Evolutionary conservation across 495 filamentous ascomycete genomes (phyloP).

Genomic region (Aspergillus ostianus): DNA sequence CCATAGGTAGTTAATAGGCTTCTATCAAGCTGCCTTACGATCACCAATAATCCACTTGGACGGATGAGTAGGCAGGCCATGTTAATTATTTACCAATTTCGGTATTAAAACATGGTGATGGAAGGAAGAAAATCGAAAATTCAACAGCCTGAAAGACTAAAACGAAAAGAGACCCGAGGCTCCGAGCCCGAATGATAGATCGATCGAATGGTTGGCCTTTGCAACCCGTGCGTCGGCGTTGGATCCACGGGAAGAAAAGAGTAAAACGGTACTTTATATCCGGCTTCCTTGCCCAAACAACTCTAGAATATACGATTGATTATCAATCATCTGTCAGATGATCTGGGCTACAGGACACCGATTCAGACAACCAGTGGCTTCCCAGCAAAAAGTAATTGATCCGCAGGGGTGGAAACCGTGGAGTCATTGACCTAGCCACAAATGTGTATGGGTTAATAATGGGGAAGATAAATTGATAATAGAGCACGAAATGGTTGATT

Average conservation of each 20-base stretch:
- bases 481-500: background rate
- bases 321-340: background rate
- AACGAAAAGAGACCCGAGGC: background rate
- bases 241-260: background rate
- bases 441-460: background rate
- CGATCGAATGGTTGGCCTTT: background rate
- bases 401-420: background rate
- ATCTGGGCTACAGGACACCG: background rate
- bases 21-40: no score
- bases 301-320: background rate
- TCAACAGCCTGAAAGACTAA: background rate
- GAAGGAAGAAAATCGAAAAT: no score
- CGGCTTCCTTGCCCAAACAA: background rate
- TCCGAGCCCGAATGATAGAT: background rate
- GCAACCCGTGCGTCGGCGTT: background rate
- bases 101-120: no score
- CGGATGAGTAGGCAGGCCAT: no score
- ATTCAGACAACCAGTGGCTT: background rate
- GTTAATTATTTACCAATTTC: no score
- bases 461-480: background rate
- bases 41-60: no score
- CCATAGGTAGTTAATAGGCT: no score
- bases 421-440: background rate
- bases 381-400: background rate
- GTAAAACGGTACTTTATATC: background rate